Evolutionary conservation across 2,329 filamentous ascomycete species (phyloP).

Genomic region (Fusarium lyarnte): DNA sequence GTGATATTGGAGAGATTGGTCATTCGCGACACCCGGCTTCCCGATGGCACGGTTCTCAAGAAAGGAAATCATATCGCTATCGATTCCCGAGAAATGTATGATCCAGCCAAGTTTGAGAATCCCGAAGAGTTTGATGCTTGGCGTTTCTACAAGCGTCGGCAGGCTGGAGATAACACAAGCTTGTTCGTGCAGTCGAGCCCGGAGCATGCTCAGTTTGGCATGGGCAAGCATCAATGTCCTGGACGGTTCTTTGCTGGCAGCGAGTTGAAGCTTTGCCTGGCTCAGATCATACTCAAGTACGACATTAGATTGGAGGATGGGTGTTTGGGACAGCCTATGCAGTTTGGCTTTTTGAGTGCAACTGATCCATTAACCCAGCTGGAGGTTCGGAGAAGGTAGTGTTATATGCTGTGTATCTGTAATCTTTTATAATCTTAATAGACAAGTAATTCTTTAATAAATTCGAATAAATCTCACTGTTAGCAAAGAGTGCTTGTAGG

Average conservation of each 20-base stretch:
- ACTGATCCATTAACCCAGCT: background rate
- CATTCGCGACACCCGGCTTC: background rate
- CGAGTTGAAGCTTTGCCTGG: background rate
- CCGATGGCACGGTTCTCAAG: background rate
- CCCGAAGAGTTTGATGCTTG: background rate
- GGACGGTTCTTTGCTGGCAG: background rate
- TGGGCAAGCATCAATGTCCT: background rate
- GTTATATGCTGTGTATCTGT: rapidly evolving
- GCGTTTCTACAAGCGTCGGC: background rate
- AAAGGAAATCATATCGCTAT: background rate
- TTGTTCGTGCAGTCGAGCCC: background rate
- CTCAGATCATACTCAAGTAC: background rate
- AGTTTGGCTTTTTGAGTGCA: background rate
- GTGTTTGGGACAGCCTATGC: background rate
- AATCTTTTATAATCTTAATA: rapidly evolving
- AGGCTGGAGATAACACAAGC: background rate
- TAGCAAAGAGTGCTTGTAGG: rapidly evolving
- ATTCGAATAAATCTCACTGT: rapidly evolving
- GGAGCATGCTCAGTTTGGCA: background rate
- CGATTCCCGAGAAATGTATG: background rate
- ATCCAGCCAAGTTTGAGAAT: rapidly evolving
- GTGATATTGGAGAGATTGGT: background rate
- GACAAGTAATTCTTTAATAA: background rate
- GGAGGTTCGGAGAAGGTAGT: background rate
- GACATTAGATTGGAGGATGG: background rate